Conservation (phyloP, 2,329 filamentous ascomycete species). For the Fusarium nematophilum region DNA sequence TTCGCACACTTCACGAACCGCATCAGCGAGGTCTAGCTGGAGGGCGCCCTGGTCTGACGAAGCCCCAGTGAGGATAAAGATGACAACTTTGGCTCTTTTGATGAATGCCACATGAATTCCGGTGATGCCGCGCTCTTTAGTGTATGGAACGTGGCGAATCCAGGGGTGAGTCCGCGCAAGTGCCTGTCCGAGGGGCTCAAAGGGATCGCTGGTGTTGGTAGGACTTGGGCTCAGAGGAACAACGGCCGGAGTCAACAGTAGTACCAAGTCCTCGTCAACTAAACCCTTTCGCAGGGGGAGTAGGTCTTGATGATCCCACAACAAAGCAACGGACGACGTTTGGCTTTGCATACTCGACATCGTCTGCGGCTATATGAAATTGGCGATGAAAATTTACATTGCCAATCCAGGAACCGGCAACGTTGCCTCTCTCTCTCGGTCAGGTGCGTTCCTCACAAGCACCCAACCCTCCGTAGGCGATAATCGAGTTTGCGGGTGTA, state of each 20-base stretch:
- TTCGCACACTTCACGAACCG: conserved; percentile 57
- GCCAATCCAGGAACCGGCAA: conserved; percentile 22
- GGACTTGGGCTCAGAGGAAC: conserved; percentile 56
- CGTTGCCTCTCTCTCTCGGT: conserved; percentile 16
- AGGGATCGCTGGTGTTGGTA: conserved; percentile 69
- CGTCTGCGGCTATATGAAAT: conserved; percentile 30
- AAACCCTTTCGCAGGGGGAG: conserved; percentile 61
- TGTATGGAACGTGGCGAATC: conserved; percentile 79
- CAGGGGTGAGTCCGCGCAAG: conserved; percentile 69
- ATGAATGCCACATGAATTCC: conserved; percentile 72
- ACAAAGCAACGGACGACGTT: conserved; percentile 42
- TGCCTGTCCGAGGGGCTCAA: conserved; percentile 75
- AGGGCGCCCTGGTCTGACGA: conserved; percentile 60
- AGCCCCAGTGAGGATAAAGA: conserved; percentile 69
- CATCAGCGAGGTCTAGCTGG: conserved; percentile 63
- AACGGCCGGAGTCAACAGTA: conserved; percentile 70
- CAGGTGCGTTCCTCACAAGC: conserved; percentile 27
- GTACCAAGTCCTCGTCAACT: conserved; percentile 63
- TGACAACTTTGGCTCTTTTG: conserved; percentile 66
- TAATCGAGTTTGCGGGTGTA: conserved; percentile 12
- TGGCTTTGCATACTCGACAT: conserved; percentile 34
- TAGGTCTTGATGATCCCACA: conserved; percentile 58
- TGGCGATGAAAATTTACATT: conserved; percentile 35
- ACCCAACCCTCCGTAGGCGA: conserved; percentile 28
- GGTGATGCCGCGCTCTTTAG: conserved; percentile 71